phyloP scores from a whole-genome alignment of 768 basidiomycete genomes.

The Termitomyces sp. region DNA sequence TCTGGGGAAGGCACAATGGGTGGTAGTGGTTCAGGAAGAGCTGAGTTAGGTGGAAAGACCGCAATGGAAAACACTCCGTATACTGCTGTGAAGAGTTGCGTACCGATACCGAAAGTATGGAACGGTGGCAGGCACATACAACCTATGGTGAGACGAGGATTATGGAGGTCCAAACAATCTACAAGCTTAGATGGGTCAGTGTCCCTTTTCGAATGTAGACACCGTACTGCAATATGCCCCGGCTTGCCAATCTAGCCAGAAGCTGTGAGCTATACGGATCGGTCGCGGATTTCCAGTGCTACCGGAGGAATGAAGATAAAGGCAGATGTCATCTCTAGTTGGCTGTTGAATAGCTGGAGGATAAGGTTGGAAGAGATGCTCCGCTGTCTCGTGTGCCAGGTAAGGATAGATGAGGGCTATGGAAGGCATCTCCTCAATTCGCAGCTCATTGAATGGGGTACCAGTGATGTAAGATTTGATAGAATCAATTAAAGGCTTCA shows the following conservation, averaged over 20 bases:
- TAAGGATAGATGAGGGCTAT: constrained; percentile 11
- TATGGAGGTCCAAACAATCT: background rate
- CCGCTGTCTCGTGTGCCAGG: constrained; percentile 11
- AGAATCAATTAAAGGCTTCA: constrained; percentile 23
- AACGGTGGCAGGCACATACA: constrained; percentile 31
- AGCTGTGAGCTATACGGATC: constrained; percentile 25
- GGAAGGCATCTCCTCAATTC: constrained; percentile 25
- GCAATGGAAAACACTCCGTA: constrained; percentile 18
- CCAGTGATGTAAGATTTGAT: constrained; percentile 18
- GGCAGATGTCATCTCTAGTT: constrained; percentile 7
- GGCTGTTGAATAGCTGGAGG: constrained; percentile 7
- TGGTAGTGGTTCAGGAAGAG: constrained; percentile 12
- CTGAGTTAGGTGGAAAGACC: constrained; percentile 27
- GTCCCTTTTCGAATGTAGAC: background rate
- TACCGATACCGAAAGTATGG: constrained; percentile 27
- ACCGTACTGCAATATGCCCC: background rate
- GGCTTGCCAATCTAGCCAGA: constrained; percentile 8
- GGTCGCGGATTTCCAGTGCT: constrained; percentile 34
- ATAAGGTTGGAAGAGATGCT: constrained; percentile 10
- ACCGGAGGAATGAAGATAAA: constrained; percentile 36
- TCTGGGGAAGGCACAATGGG: constrained; percentile 35
- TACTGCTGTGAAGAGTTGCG: constrained; percentile 27
- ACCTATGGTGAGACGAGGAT: background rate
- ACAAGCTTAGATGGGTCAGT: background rate
- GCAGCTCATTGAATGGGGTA: constrained; percentile 18